Conservation (phyloP, 345 rosid species). For the Chamaenerion angustifolium region DNA sequence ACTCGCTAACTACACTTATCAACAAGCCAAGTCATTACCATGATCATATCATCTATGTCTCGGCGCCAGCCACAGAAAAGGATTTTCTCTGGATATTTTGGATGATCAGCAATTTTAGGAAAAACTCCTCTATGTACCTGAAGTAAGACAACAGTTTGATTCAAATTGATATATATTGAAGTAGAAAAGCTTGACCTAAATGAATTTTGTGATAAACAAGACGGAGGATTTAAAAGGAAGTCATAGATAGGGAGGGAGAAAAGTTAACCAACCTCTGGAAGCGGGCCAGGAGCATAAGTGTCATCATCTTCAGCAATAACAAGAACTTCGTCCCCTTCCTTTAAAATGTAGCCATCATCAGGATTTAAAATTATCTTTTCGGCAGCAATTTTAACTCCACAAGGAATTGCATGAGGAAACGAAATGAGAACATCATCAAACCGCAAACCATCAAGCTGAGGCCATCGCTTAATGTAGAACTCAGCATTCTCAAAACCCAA, state of each 20-base stretch:
- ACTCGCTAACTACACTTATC: too few species aligned
- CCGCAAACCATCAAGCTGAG: constrained; percentile 55
- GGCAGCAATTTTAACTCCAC: constrained; percentile 75
- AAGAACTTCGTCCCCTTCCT: constrained; percentile 80
- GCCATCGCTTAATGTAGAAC: constrained; percentile 85
- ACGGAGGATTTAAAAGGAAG: not conserved
- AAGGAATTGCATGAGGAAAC: constrained; percentile 81
- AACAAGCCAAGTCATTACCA: constrained; percentile 24
- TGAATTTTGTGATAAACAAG: not conserved
- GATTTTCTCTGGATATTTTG: constrained; percentile 84
- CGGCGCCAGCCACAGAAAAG: constrained; percentile 95
- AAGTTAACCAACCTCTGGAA: constrained; percentile 39
- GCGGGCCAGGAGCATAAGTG: constrained; percentile 75
- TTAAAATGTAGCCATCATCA: constrained; percentile 50
- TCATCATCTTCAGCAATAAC: constrained; percentile 96
- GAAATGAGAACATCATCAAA: constrained; percentile 70
- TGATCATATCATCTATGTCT: constrained; percentile 92
- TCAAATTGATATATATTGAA: too few species aligned
- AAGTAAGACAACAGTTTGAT: constrained; percentile 6
- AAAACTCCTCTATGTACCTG: constrained; percentile 43
- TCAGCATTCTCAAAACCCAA: constrained; percentile 88
- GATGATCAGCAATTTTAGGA: constrained; percentile 57
- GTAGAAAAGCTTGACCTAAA: not conserved
- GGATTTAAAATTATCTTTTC: constrained; percentile 71
- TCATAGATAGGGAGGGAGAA: not conserved